These are phyloP conservation scores for Brettanomyces bruxellensis DNA, from an alignment of 805 yeast species.

Conservation along the genomic window DNA sequence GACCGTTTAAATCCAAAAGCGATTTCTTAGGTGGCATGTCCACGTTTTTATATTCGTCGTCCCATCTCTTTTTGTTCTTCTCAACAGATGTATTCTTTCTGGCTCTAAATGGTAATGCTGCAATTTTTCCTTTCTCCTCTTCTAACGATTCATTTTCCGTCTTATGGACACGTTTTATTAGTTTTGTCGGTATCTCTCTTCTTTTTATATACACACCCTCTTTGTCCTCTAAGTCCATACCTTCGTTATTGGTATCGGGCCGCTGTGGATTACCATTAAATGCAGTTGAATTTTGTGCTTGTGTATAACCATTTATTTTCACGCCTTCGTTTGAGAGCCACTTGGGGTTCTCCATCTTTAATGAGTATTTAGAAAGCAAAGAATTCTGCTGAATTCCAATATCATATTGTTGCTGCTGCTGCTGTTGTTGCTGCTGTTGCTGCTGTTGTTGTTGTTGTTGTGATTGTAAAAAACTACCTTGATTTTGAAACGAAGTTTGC, in stretches of 20 bases:
- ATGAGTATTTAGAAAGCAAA: not conserved
- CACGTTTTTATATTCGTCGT: slow-evolving; percentile 15
- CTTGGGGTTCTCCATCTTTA: not conserved
- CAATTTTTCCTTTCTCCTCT: slow-evolving; percentile 13
- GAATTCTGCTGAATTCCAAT: not conserved
- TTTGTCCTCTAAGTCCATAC: too few relatives aligned
- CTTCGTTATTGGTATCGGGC: too few relatives aligned
- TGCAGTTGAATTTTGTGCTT: slow-evolving; percentile 4
- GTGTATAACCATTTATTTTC: not conserved
- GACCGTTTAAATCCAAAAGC: slow-evolving; percentile 36
- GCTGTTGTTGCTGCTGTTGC: not conserved
- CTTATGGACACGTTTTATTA: slow-evolving; percentile 33
- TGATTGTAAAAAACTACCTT: too few relatives aligned
- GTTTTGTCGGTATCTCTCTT: slow-evolving; percentile 37
- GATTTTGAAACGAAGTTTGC: too few relatives aligned
- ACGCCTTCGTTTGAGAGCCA: not conserved
- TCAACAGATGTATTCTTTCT: slow-evolving; percentile 9
- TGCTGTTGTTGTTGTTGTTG: too few relatives aligned
- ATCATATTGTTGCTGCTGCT: not conserved
- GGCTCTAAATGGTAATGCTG: slow-evolving; percentile 17
- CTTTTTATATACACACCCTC: slow-evolving; percentile 30
- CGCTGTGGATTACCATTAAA: too few relatives aligned
- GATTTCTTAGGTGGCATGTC: slow-evolving; percentile 42
- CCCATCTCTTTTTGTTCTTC: slow-evolving; percentile 9
- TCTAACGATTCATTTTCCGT: slow-evolving; percentile 22